phyloP scores from a whole-genome alignment of 108 stramenopile genomes.

The Pseudonitzschia multiseries region DNA sequence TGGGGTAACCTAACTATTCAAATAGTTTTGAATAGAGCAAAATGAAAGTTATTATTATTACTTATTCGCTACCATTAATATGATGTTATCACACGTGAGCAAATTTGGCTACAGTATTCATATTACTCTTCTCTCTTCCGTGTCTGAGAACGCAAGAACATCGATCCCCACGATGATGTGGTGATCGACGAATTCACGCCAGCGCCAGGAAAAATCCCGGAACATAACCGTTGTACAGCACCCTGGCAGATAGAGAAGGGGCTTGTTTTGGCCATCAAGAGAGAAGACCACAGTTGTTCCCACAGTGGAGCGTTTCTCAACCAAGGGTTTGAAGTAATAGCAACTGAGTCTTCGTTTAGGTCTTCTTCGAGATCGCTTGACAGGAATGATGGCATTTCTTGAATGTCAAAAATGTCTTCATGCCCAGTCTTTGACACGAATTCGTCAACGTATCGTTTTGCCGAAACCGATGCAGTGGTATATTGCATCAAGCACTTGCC shows the following conservation, averaged over 20 bases:
- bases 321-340: neutral
- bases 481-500: constrained; percentile 2
- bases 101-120: too few species aligned
- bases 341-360: neutral
- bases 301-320: constrained; percentile 4
- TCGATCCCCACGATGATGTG: neutral
- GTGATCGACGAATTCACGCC: neutral
- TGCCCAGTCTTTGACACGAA: neutral
- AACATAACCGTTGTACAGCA: neutral
- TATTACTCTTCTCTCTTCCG: too few species aligned
- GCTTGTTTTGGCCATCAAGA: neutral
- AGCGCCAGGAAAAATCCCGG: neutral
- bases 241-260: neutral
- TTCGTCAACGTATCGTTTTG: constrained; percentile 4
- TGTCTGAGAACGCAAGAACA: neutral
- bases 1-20: too few species aligned
- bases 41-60: too few species aligned
- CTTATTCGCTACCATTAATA: too few species aligned
- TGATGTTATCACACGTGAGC: too few species aligned
- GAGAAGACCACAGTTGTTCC: constrained; percentile 9
- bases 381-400: neutral
- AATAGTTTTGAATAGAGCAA: too few species aligned
- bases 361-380: neutral
- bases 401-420: neutral
- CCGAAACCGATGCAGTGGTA: constrained; percentile 1